phyloP scores from a whole-genome alignment of 495 filamentous ascomycete genomes.

The Achaetomiella virescens region DNA sequence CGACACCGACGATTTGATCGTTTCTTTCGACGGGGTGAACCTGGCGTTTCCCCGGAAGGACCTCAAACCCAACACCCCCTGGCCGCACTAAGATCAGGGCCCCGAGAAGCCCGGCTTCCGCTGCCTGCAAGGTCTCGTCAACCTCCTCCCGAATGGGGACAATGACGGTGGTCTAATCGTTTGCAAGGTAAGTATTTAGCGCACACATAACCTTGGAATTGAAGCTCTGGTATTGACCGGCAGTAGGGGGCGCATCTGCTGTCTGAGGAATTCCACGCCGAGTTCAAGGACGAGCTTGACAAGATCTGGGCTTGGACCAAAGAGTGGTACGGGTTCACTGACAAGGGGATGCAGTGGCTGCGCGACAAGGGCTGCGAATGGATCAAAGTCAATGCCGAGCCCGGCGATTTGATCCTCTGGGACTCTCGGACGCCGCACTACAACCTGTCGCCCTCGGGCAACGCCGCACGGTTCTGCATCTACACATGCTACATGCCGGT shows the following conservation, averaged over 20 bases:
- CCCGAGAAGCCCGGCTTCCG: constrained; percentile 35
- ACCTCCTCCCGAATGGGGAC: constrained; percentile 38
- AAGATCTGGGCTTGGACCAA: constrained; percentile 19
- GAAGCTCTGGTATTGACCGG: neutral
- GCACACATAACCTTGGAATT: neutral
- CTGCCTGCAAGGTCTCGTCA: constrained; percentile 45
- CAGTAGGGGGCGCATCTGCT: constrained; percentile 19
- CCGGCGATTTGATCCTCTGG: constrained; percentile 41
- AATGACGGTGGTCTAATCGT: constrained; percentile 41
- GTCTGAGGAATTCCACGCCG: constrained; percentile 33
- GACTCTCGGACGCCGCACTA: constrained; percentile 39
- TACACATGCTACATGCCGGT: constrained; percentile 3
- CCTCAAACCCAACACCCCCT: constrained; percentile 36
- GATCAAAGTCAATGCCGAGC: constrained; percentile 38
- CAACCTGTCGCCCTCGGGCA: neutral
- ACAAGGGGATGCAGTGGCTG: constrained; percentile 37
- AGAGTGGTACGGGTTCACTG: constrained; percentile 39
- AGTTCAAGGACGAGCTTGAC: constrained; percentile 28
- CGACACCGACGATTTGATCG: constrained; percentile 37
- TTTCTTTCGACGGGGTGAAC: constrained; percentile 43
- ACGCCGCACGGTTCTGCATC: neutral
- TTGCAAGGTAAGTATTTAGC: constrained; percentile 19
- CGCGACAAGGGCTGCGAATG: constrained; percentile 29
- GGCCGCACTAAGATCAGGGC: constrained; percentile 46
- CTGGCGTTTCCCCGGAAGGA: constrained; percentile 35